phyloP scores from a whole-genome alignment of 441 rosid genomes.

The Pelargonium fulgidum region DNA sequence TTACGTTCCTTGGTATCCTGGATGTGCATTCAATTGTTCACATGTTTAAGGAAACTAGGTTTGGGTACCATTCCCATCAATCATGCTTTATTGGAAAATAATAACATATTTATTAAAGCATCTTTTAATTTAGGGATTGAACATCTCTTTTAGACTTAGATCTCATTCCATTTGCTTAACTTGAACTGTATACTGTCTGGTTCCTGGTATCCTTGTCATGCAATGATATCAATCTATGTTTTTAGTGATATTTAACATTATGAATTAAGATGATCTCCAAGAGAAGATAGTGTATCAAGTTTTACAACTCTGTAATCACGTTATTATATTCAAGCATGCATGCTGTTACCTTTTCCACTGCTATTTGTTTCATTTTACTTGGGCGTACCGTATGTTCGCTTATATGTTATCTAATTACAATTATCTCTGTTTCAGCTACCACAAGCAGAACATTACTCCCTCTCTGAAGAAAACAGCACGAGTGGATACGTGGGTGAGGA shows the following conservation, averaged over 20 bases:
- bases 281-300: too few relatives aligned
- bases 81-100: not conserved
- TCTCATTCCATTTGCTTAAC: too few relatives aligned
- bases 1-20: not conserved
- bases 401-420: not conserved
- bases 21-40: not conserved
- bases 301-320: too few relatives aligned
- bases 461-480: conserved; percentile 21
- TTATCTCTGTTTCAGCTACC: not conserved
- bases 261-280: not conserved
- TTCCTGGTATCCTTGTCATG: not conserved
- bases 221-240: not conserved
- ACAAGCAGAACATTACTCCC: conserved; percentile 6
- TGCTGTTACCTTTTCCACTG: not conserved
- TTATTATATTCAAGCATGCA: not conserved
- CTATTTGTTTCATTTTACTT: not conserved
- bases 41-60: not conserved
- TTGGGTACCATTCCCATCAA: not conserved
- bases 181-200: not conserved
- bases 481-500: conserved; percentile 26
- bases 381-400: not conserved
- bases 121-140: not conserved
- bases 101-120: not conserved
- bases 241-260: not conserved
- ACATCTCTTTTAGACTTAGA: not conserved